Percentiles rank a stretch among this genome's conserved stretches.
These are phyloP conservation scores for Aspergillus jensenii DNA, from an alignment of 2,329 filamentous ascomycete species.

Conservation along the genomic window DNA sequence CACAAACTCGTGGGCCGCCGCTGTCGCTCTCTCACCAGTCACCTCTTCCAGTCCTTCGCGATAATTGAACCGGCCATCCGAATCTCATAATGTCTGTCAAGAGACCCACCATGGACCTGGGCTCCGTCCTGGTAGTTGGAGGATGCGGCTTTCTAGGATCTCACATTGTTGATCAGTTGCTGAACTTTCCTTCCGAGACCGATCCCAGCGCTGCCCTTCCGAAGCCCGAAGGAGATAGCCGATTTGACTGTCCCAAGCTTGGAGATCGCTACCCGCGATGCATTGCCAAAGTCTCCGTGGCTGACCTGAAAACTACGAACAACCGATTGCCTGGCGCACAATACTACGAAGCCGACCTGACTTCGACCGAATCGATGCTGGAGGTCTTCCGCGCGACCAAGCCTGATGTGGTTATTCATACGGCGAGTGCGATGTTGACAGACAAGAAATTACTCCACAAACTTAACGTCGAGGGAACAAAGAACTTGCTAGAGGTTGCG, in stretches of 20 bases:
- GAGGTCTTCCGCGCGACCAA: conserved; percentile 64
- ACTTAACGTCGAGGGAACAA: conserved; percentile 87
- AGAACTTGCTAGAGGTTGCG: conserved; percentile 65
- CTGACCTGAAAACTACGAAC: conserved; percentile 69
- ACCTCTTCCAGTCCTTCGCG: not conserved
- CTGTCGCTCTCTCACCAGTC: conserved; percentile 13
- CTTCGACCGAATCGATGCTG: conserved; percentile 60
- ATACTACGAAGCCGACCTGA: conserved; percentile 79
- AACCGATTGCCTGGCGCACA: conserved; percentile 64
- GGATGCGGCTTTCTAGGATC: conserved; percentile 83
- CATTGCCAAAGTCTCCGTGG: conserved; percentile 60
- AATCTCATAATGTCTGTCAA: conserved; percentile 29
- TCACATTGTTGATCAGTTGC: conserved; percentile 73
- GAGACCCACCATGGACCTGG: conserved; percentile 49
- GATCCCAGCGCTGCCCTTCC: conserved; percentile 40
- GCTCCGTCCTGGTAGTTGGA: conserved; percentile 74
- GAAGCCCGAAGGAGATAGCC: conserved; percentile 34
- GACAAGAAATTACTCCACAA: conserved; percentile 66
- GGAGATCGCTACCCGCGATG: conserved; percentile 43
- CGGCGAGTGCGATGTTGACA: conserved; percentile 68
- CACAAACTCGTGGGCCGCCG: conserved; percentile 1
- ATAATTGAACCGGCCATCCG: not conserved
- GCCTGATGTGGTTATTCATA: conserved; percentile 87
- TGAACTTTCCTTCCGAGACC: conserved; percentile 57
- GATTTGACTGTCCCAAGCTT: conserved; percentile 39